These are phyloP conservation scores for Paraurostyla sp. DNA, from an alignment of 73 alveolate species.

Conservation along the genomic window DNA sequence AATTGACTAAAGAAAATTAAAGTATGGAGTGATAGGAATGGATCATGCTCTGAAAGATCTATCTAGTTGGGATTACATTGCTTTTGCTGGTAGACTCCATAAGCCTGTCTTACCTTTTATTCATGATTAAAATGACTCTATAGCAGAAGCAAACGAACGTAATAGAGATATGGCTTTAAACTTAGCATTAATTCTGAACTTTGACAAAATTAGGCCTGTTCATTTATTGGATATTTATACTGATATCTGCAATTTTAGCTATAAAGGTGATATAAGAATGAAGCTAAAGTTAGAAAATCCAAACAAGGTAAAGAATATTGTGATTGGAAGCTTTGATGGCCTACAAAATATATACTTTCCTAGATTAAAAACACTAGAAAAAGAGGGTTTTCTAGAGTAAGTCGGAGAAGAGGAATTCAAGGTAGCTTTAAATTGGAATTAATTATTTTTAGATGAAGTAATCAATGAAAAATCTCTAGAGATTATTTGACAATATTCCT, in stretches of 20 bases:
- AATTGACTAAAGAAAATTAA: constrained; percentile 31
- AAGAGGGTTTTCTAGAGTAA: constrained; percentile 39
- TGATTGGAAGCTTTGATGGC: constrained; percentile 59
- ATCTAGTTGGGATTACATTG: constrained; percentile 65
- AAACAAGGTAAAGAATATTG: constrained; percentile 72
- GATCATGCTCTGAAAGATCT: constrained; percentile 63
- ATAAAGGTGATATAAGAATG: constrained; percentile 75
- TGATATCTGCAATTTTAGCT: constrained; percentile 46
- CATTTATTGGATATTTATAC: constrained; percentile 57
- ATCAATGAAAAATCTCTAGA: neutral
- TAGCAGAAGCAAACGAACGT: constrained; percentile 13
- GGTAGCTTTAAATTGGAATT: neutral
- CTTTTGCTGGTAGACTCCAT: constrained; percentile 72
- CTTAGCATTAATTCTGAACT: constrained; percentile 33
- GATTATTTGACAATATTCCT: constrained; percentile 33
- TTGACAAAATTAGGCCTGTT: neutral
- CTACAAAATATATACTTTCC: constrained; percentile 53
- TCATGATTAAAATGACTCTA: constrained; percentile 18
- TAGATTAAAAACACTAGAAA: constrained; percentile 10
- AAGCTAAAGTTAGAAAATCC: constrained; percentile 74
- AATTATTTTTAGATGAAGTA: neutral
- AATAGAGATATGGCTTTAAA: constrained; percentile 67
- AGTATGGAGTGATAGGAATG: constrained; percentile 71
- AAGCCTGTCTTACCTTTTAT: constrained; percentile 69
- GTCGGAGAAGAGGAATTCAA: constrained; percentile 11